Base-by-base conservation (phyloP, 78 protist genomes). In the Protostelium mycophagum region DNA sequence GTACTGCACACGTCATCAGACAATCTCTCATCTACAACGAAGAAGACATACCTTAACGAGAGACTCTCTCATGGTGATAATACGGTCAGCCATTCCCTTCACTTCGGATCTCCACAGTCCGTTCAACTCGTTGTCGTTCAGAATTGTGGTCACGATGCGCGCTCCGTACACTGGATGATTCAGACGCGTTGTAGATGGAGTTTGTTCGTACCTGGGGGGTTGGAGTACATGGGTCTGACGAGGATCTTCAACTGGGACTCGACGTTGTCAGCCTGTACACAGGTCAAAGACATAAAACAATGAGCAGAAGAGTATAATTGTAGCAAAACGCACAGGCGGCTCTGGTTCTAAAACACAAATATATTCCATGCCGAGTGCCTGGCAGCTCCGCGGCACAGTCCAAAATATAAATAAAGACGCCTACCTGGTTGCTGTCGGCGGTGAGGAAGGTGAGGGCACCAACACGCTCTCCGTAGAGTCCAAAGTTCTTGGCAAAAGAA, bases 141-240 rank as follows among this genome's bases (percentile, higher is more conserved):
- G 89, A 83, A 98, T 89, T 39, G 87, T 28, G 28, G 90, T 83
- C 34, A 94, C 99, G 31, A 99, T 73, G 88, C 96, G 95, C 5
- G 99, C 99, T 5, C 99, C 99, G 90, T 98, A 97, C 38, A 89
- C 37, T 28, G 99, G 99, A n/a, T n/a, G n/a, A n/a, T n/a, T n/a
- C n/a, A n/a, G n/a, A n/a, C n/a, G n/a, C n/a, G n/a, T n/a, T n/a
- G n/a, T n/a, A n/a, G n/a, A n/a, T n/a, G n/a, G n/a, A n/a, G n/a
- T n/a, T n/a, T n/a, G n/a, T n/a, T n/a, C n/a, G n/a, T n/a, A n/a
- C n/a, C n/a, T n/a, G n/a, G n/a, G 36, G 99, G 99, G 88, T 86
- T 93, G 28, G 99, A 97, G 96, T 98, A 98, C 97, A 90, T 95
- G 37, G 99, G 93, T 29, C 99, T 96, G 88, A 94, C 86, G 35